A percentile compares a stretch with the other conserved stretches of the same genome.
phyloP scores from a whole-genome alignment of 257 asterid genomes.

The Nicotiana attenuata region DNA sequence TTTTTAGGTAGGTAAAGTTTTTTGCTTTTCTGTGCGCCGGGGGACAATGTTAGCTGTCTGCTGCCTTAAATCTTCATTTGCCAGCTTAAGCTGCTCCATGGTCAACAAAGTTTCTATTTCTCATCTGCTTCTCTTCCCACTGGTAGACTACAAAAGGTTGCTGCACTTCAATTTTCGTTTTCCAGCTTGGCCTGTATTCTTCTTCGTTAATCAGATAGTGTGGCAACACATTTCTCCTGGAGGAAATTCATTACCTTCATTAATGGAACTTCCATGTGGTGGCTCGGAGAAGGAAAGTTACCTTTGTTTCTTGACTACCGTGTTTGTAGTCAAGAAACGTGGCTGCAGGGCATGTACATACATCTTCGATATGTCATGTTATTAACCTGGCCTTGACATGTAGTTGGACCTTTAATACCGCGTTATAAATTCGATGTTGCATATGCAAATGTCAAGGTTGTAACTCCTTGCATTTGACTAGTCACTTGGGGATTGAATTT shows the following conservation, averaged over 20 bases:
- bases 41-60: conserved; percentile 16
- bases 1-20: not conserved
- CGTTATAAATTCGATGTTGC: not conserved
- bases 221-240: not conserved
- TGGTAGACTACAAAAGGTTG: not conserved
- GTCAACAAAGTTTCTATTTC: not conserved
- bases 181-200: not conserved
- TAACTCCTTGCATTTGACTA: not conserved
- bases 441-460: not conserved
- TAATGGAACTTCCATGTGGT: not conserved
- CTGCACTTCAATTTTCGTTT: not conserved
- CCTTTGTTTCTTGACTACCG: not conserved
- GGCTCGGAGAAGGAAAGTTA: not conserved
- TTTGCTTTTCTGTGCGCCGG: not conserved
- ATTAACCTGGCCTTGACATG: not conserved
- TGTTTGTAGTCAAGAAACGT: not conserved
- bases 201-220: not conserved
- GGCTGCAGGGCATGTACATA: not conserved
- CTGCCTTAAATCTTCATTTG: not conserved
- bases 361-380: not conserved
- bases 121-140: not conserved
- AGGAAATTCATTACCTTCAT: not conserved
- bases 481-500: not conserved
- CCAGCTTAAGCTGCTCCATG: not conserved
- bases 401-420: not conserved